Evolutionary conservation across 306 rosid genomes (phyloP).

Genomic region (Astragalus glycyphyllos): DNA sequence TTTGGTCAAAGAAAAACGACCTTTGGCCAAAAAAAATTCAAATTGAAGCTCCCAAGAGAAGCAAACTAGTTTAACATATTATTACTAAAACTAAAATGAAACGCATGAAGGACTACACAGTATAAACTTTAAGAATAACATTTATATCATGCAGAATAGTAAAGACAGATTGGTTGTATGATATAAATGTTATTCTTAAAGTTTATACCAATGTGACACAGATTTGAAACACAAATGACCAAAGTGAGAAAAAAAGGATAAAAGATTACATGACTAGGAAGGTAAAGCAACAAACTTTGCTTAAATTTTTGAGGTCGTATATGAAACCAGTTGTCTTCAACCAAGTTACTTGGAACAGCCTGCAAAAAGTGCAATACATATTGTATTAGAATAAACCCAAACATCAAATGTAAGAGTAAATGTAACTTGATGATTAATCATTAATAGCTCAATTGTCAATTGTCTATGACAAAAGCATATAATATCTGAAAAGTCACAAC

Average conservation of each 20-base stretch:
- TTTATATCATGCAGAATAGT: conserved; percentile 6
- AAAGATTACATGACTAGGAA: conserved; percentile 42
- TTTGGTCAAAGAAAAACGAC: no score
- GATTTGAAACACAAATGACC: no score
- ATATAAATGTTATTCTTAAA: no score
- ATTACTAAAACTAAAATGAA: background rate
- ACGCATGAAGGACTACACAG: background rate
- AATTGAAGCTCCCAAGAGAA: conserved; percentile 36
- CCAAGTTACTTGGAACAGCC: conserved; percentile 91
- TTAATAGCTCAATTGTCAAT: conserved; percentile 1
- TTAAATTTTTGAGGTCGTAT: conserved; percentile 69
- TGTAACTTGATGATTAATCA: conserved; percentile 21
- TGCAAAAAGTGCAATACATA: conserved; percentile 53
- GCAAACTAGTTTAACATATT: conserved; percentile 3
- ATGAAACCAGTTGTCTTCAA: conserved; percentile 75
- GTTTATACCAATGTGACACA: no score
- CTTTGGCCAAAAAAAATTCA: background rate
- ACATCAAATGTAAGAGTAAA: conserved; percentile 11
- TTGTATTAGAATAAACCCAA: conserved; percentile 34
- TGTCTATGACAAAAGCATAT: background rate
- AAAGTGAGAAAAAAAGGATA: no score
- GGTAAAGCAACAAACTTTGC: conserved; percentile 78
- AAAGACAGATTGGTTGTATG: conserved; percentile 13
- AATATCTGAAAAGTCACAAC: conserved; percentile 2
- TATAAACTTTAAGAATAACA: background rate